Conservation (phyloP, 2,329 filamentous ascomycete species). For the Pseudodiploospora longispora region DNA sequence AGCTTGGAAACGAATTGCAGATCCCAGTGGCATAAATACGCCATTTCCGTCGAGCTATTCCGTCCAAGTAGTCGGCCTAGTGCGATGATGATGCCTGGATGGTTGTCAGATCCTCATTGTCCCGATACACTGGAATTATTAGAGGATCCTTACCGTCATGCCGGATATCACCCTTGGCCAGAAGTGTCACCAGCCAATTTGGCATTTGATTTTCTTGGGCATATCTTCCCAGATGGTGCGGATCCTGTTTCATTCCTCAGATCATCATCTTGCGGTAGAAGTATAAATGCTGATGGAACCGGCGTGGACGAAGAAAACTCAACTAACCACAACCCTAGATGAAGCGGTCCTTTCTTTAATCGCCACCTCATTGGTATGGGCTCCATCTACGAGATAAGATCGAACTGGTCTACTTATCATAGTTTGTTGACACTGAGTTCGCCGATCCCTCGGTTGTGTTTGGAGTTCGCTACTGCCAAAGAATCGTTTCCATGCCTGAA, state of each 20-base stretch:
- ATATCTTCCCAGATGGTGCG: conserved; percentile 58
- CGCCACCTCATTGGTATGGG: too few relatives aligned
- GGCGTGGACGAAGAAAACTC: neutral
- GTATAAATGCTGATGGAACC: conserved; percentile 1
- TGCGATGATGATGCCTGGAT: conserved; percentile 50
- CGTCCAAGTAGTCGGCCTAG: conserved; percentile 56
- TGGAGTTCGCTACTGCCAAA: neutral
- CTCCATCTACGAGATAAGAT: too few relatives aligned
- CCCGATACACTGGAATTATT: neutral
- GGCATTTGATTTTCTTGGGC: conserved; percentile 71
- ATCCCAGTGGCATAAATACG: conserved; percentile 70
- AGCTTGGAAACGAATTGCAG: conserved; percentile 78
- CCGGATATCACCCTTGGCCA: conserved; percentile 50
- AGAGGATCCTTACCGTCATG: conserved; percentile 36
- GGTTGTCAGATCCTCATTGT: neutral
- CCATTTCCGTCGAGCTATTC: conserved; percentile 53
- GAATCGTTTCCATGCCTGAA: conserved; percentile 2
- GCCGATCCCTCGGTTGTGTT: neutral
- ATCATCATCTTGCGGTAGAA: neutral
- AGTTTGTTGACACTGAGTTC: neutral
- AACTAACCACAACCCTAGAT: neutral
- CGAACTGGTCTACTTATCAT: too few relatives aligned
- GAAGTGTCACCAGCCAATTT: conserved; percentile 52
- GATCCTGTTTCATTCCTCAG: conserved; percentile 29
- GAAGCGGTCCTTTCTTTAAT: neutral